phyloP scores from a whole-genome alignment of 495 filamentous ascomycete genomes.

The Penicillium diatomitis region DNA sequence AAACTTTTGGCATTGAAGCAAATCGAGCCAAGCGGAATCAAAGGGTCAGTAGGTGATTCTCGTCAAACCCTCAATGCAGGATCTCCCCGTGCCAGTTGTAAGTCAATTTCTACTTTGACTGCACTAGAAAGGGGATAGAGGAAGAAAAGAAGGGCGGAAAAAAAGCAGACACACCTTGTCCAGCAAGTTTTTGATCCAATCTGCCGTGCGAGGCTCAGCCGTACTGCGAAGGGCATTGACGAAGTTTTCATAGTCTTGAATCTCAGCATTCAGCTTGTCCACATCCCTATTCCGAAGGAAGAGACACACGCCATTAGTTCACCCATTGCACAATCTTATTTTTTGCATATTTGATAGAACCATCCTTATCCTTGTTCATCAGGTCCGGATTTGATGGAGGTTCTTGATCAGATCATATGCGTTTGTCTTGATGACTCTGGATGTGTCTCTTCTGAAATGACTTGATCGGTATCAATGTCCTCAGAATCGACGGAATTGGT shows the following conservation, averaged over 20 bases:
- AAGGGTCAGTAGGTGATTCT: neutral
- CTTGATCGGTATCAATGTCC: no score
- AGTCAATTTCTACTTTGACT: no score
- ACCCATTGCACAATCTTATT: neutral
- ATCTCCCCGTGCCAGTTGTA: no score
- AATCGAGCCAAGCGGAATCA: no score
- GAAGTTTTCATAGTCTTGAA: slow-evolving; percentile 41
- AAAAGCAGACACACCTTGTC: slow-evolving; percentile 26
- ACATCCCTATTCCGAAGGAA: slow-evolving; percentile 18
- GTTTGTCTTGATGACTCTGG: no score
- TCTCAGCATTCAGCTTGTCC: slow-evolving; percentile 35
- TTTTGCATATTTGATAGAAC: neutral
- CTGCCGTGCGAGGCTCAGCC: slow-evolving; percentile 25
- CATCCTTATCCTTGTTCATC: no score
- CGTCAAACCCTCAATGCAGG: neutral
- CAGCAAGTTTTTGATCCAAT: slow-evolving; percentile 29
- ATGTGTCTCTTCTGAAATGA: no score
- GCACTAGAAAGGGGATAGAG: no score
- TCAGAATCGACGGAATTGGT: neutral
- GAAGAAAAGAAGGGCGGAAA: neutral
- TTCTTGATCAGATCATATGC: no score
- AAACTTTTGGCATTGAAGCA: neutral
- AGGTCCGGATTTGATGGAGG: no score
- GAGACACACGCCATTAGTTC: slow-evolving; percentile 1
- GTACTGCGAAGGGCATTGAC: slow-evolving; percentile 29